Evolutionary conservation across 2,329 filamentous ascomycete genomes (phyloP), one percentile per base, ranked within the genome.

Genomic region (Ophiostoma ips): DNA sequence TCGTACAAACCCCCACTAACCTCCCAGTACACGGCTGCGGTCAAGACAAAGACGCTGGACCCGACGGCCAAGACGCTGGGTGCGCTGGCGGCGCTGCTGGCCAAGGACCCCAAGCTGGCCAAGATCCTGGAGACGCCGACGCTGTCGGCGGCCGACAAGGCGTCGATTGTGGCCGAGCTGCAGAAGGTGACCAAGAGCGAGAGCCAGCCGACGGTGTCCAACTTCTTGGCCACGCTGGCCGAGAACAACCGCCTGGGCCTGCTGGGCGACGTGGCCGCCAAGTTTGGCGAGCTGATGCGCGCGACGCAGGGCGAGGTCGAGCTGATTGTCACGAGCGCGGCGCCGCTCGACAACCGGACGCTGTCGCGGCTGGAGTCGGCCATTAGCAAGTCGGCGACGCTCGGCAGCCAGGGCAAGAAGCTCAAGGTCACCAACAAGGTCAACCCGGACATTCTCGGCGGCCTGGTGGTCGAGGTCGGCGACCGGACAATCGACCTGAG

Each of bases 401-500:
- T 89, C 61, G 82, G 83, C 65, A 82, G 83, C 65, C 78, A 84
- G 68, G 89, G 89, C 73, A 89, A 95, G 83, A 96, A 94, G 77
- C 81, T 96, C 70, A 96, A 95, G 83, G 64, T 96, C 62, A 86
- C 87, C 61, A 84, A 94, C 72, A 84, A 87, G 76, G 85, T 96
- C 69, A 92, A 95, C 79, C 78, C 90, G 55, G 90, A 96, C 53
- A 90, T 98, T 64, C 71, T 94, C 58, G 92, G 92, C 59, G 92
- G 92, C 55, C 81, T 98, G 59, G 71, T 98, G 58, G 90, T 98
- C 64, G 90, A 96, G 74, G 84, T 96, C 60, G 90, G 89, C 63
- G 90, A 96, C 77, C 85, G 90, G 66, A 96, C 90, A 68, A 95
- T 98, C 66, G 92, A 98, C 72, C 84, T 95, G 61, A 92, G 84